These are phyloP conservation scores for Cnidoscolus chayamansa DNA, from an alignment of 441 rosid genomes.

Conservation along the genomic window DNA sequence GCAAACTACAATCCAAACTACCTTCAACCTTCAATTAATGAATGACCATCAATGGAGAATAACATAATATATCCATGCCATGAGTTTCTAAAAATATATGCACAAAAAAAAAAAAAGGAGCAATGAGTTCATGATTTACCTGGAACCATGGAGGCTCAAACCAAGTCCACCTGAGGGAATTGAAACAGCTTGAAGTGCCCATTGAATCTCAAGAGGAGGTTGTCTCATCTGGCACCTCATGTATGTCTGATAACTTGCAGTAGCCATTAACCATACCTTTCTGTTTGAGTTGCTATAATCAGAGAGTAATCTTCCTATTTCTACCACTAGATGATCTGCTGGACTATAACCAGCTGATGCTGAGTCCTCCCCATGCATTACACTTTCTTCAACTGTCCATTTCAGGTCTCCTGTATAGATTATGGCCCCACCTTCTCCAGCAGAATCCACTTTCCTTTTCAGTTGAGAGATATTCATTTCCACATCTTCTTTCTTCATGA, in stretches of 20 bases:
- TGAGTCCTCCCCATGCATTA: slow-evolving; percentile 21
- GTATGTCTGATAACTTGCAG: slow-evolving; percentile 78
- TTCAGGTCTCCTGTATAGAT: slow-evolving; percentile 74
- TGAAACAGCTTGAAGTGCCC: slow-evolving; percentile 80
- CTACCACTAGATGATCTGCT: slow-evolving; percentile 58
- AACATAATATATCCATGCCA: neutral
- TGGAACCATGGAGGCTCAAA: slow-evolving; percentile 66
- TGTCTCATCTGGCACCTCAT: slow-evolving; percentile 76
- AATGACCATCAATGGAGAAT: neutral
- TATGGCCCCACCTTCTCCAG: slow-evolving; percentile 52
- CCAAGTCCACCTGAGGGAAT: slow-evolving; percentile 84
- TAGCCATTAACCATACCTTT: slow-evolving; percentile 72
- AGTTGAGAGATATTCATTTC: slow-evolving; percentile 52
- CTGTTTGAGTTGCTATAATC: slow-evolving; percentile 37
- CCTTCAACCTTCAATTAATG: slow-evolving; percentile 13
- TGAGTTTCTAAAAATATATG: too few species aligned
- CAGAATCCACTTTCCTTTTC: slow-evolving; percentile 55
- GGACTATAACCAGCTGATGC: slow-evolving; percentile 35
- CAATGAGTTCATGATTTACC: slow-evolving; percentile 34
- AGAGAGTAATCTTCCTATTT: slow-evolving; percentile 53
- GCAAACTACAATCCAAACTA: slow-evolving; percentile 29
- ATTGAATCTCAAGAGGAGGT: slow-evolving; percentile 74
- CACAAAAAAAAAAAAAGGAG: neutral
- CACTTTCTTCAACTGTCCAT: slow-evolving; percentile 47
- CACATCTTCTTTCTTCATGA: slow-evolving; percentile 65